Conservation (phyloP, 2,329 filamentous ascomycete genomes). For the Tolypocladium pustulatum region DNA sequence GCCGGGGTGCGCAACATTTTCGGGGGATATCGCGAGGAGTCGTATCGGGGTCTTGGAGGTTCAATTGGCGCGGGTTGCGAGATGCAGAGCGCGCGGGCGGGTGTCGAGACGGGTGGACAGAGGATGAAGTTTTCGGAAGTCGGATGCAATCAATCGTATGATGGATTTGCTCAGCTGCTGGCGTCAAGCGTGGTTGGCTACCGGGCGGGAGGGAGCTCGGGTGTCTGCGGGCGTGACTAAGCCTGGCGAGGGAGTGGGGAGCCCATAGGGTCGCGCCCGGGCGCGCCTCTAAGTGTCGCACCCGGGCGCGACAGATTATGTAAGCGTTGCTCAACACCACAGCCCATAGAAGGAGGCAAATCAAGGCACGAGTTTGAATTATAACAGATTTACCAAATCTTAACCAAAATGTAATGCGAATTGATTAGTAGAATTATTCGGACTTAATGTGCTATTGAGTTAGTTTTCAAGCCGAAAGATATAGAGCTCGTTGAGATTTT, state of each 20-base stretch:
- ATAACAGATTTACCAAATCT: too few relatives aligned
- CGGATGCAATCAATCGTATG: conserved; percentile 20
- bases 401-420: too few relatives aligned
- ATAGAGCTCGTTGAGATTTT: too few relatives aligned
- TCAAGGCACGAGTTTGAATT: too few relatives aligned
- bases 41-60: conserved; percentile 9
- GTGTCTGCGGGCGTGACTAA: conserved; percentile 5
- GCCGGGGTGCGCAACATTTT: conserved; percentile 46
- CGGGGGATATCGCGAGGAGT: conserved; percentile 10
- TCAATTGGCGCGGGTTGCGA: conserved; percentile 23
- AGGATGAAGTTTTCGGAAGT: conserved; percentile 12
- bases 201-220: not conserved
- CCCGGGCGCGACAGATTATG: too few relatives aligned
- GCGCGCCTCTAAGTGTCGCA: too few relatives aligned
- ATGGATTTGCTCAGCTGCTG: conserved; percentile 10
- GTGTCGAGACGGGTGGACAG: conserved; percentile 11
- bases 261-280: too few relatives aligned
- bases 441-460: too few relatives aligned
- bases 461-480: too few relatives aligned
- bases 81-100: conserved; percentile 1
- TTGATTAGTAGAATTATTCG: too few relatives aligned
- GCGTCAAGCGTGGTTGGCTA: not conserved
- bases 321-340: too few relatives aligned
- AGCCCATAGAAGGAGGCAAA: too few relatives aligned
- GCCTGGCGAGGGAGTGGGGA: not conserved